These are phyloP conservation scores for Sugiyamaella xylanicola DNA, from an alignment of 1,139 yeast genomes.

Conservation along the genomic window DNA sequence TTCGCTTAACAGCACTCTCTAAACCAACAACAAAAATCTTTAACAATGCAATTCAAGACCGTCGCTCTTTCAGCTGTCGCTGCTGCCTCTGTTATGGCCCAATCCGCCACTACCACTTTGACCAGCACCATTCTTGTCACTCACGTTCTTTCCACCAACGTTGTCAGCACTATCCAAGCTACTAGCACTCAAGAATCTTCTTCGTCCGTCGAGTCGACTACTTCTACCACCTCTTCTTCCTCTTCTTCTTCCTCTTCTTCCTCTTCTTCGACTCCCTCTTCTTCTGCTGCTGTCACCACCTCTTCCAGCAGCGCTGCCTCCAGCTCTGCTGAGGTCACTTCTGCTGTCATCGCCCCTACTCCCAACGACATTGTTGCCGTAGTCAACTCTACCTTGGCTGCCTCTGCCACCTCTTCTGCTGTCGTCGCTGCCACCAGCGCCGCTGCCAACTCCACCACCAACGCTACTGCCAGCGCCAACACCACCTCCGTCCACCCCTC, in stretches of 20 bases:
- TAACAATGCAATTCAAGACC: slow-evolving; percentile 16
- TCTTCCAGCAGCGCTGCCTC: slow-evolving; percentile 1
- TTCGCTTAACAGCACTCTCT: background rate
- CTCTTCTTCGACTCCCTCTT: background rate
- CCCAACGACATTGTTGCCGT: slow-evolving; percentile 7
- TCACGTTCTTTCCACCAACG: slow-evolving; percentile 15
- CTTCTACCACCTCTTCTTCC: slow-evolving; percentile 1
- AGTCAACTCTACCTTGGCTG: slow-evolving; percentile 13
- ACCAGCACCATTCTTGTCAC: slow-evolving; percentile 18
- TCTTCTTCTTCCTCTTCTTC: slow-evolving; percentile 2
- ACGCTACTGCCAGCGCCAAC: slow-evolving; percentile 9
- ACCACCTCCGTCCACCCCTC: slow-evolving; percentile 12
- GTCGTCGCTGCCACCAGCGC: slow-evolving; percentile 10
- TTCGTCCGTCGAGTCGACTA: background rate
- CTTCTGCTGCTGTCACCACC: slow-evolving; percentile 1
- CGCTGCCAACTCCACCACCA: slow-evolving; percentile 9
- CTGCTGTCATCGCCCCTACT: slow-evolving; percentile 11
- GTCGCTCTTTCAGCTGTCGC: slow-evolving; percentile 12
- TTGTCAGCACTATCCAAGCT: slow-evolving; percentile 10
- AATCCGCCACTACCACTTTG: slow-evolving; percentile 14
- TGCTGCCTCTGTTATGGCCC: slow-evolving; percentile 18
- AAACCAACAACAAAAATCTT: background rate
- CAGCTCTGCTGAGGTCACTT: slow-evolving; percentile 4
- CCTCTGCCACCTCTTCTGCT: slow-evolving; percentile 6
- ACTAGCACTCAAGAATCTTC: background rate